Evolutionary conservation across 768 basidiomycete species (phyloP), one percentile per base, ranked within the genome.

Genomic region (Xerocomus spinulosus): DNA sequence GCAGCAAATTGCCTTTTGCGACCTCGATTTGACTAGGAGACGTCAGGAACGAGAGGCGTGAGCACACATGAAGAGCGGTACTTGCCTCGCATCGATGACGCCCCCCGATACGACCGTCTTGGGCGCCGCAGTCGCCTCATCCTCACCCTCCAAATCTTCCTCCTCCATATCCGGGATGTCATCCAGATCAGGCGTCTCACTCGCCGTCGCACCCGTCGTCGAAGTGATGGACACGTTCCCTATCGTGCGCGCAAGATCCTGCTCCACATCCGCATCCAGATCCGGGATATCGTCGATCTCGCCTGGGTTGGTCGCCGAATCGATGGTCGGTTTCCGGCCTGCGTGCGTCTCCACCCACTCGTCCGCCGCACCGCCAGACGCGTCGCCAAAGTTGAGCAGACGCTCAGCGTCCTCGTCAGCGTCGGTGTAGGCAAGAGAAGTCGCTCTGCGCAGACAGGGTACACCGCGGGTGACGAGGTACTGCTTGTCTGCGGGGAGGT

Each of bases 271-370:
- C 18, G 82, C 85, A 56, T 92, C 92, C 24, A 87, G 72, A 69
- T 93, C 92, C 15, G 90, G 91, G 60, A 94, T 94, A 60, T 93
- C 92, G 48, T 83, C 82, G 59, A 93, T 91, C 44, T 70, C 73
- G 9, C 80, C 80, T 21, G 81, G 75, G 52, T 85, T 82, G 10
- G 72, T 72, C 3, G 75, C 74, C 5, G 77, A 75, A 53, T 82
- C 80, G 41, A 69, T 50, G 18, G 73, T 69, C 14, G 73, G 20
- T 56, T 78, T 78, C 55, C 89, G 80, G 4, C 88, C 87, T 0
- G 93, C 86, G 63, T 99, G 96, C 10, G 96, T 99, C 67, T 97
- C 92, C 17, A 99, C 96, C 96, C 96, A 99, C 57, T 98, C 95
- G 50, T 96, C 93, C 14, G 75, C 84, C 8, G 75, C 70, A 5